Conservation (phyloP, 2,329 filamentous ascomycete genomes). For the Knufia fluminis region DNA sequence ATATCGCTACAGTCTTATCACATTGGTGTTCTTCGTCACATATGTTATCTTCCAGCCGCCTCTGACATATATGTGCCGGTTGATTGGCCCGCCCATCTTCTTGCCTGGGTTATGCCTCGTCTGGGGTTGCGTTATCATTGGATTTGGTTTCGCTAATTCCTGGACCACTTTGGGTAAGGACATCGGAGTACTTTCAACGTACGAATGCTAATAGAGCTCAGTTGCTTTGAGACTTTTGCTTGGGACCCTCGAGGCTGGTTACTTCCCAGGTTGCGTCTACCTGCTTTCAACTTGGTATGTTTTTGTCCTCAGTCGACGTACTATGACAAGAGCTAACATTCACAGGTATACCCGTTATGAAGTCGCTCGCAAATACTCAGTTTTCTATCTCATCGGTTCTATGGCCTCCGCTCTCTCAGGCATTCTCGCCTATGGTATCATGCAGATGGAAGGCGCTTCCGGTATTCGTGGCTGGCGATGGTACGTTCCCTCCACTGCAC, state of each 20-base stretch:
- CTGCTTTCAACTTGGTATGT: conserved; percentile 42
- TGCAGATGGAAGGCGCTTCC: conserved; percentile 26
- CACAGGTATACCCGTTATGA: conserved; percentile 25
- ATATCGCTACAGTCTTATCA: conserved; percentile 42
- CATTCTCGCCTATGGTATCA: conserved; percentile 36
- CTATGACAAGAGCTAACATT: too few relatives aligned
- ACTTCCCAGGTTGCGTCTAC: conserved; percentile 61
- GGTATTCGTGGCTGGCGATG: conserved; percentile 12
- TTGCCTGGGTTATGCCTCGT: conserved; percentile 11
- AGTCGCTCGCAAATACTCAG: conserved; percentile 31
- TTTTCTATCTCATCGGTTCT: conserved; percentile 43
- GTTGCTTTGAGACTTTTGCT: conserved; percentile 35
- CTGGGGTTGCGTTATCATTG: conserved; percentile 11
- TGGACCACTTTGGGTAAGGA: conserved; percentile 20
- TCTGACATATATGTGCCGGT: conserved; percentile 57
- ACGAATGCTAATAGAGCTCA: background rate
- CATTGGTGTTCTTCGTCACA: conserved; percentile 63
- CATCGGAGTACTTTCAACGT: background rate
- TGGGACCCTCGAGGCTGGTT: conserved; percentile 56
- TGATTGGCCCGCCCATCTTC: conserved; percentile 43
- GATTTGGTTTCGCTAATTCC: conserved; percentile 24
- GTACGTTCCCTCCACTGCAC: conserved; percentile 1
- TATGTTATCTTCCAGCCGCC: conserved; percentile 64
- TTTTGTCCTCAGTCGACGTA: too few relatives aligned
- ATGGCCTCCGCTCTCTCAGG: conserved; percentile 41